Evolutionary conservation across 176 grass and related monocot genomes (phyloP), one percentile per base, ranked within the genome.

Genomic region (Oryza punctata): DNA sequence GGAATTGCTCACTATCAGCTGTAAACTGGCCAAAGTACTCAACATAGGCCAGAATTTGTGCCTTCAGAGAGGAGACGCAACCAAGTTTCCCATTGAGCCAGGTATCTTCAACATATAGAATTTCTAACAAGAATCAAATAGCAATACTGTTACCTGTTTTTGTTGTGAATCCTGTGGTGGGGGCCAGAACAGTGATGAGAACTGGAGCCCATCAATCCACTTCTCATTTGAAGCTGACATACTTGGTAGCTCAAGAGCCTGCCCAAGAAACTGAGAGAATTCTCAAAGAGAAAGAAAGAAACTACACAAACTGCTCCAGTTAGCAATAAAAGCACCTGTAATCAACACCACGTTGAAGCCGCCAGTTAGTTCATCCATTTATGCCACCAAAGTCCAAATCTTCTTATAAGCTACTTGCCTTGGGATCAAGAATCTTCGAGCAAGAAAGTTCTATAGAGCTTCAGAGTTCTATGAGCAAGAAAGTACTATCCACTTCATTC

Each of bases 11-110:
- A 3, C 89, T 90, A 11, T 99, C 97, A 71, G 91, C 79, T 76
- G 97, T 96, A 80, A 99, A 99, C 82, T 99, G 97, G 69, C 91
- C 97, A 89, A 99, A 94, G 81, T 94, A 99, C 87, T 99, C 93
- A 70, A 99, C 93, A 81, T 96, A 99, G 82, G 97, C 97, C 84
- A 92, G 73, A 84, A 91, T 91, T 94, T 99, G 97, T 86, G 85
- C 97, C 97, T 99, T 87, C 64, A 85, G n/a, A 86, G 63, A 89
- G 81, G 67, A 77, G 63, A 75, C 1, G 40, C 12, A 47, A 81
- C 63, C 46, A 72, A 52, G 23, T 59, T 30, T 44, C 38, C 10
- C 35, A 67, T 75, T 57, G 32, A 66, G n/a, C 41, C 26, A 84
- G 43, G 23, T 54, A 70, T 35, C 61, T 21, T 30, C 32, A 85